Evolutionary conservation across 2,329 filamentous ascomycete species (phyloP).

Genomic region (Epichloe uncinata): DNA sequence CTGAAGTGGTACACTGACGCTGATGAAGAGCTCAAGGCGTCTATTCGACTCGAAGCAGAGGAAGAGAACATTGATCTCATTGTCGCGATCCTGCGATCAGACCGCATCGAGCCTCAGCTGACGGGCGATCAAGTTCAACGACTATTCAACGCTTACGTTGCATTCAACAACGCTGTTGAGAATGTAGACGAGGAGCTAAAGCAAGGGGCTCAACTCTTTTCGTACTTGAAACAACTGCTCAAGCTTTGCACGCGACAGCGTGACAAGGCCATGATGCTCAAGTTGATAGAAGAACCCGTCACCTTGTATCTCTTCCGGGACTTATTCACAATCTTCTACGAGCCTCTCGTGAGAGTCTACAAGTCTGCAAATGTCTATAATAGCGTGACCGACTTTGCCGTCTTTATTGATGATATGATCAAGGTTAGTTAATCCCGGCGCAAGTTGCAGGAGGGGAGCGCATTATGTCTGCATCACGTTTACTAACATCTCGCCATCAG

Average conservation of each 20-base stretch:
- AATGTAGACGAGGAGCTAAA: slow-evolving; percentile 81
- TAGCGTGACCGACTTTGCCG: slow-evolving; percentile 90
- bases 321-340: slow-evolving; percentile 97
- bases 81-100: slow-evolving; percentile 70
- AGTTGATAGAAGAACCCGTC: slow-evolving; percentile 91
- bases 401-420: slow-evolving; percentile 88
- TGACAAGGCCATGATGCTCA: slow-evolving; percentile 95
- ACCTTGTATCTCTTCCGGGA: slow-evolving; percentile 93
- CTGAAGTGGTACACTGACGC: slow-evolving; percentile 67
- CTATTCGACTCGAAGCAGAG: slow-evolving; percentile 60
- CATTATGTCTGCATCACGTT: background rate
- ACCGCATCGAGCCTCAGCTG: slow-evolving; percentile 59
- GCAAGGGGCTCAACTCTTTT: slow-evolving; percentile 83
- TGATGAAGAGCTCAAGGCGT: slow-evolving; percentile 59
- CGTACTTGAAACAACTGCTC: slow-evolving; percentile 84
- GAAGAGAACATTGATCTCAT: slow-evolving; percentile 70
- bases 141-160: slow-evolving; percentile 88
- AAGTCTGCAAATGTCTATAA: slow-evolving; percentile 98
- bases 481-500: slow-evolving; percentile 20
- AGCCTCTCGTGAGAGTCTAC: slow-evolving; percentile 91
- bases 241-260: slow-evolving; percentile 84
- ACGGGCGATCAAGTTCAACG: slow-evolving; percentile 63
- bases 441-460: background rate
- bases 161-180: slow-evolving; percentile 89
- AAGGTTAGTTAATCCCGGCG: slow-evolving; percentile 32